Evolutionary conservation across 331 rosid species (phyloP), one percentile per base, ranked within the genome.

Genomic region (Acacia concinna): DNA sequence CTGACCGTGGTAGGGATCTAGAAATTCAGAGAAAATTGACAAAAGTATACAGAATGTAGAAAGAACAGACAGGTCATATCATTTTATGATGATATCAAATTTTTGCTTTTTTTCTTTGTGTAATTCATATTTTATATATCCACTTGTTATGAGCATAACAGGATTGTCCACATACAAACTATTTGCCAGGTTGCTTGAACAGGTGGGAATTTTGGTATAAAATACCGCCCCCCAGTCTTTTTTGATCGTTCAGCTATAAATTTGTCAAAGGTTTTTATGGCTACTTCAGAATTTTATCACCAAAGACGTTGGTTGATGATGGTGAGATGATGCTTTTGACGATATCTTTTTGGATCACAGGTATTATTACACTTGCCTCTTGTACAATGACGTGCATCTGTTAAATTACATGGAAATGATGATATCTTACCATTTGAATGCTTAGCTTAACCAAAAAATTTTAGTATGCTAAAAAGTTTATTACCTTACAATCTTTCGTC

Each of bases 21-120:
- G 91, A 86, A 71, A 41, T 83, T 77, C 87, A 82, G 84, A 86
- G 78, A 76, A 91, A 83, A 68, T 43, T 89, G 73, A 83, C 89
- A 40, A 84, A 86, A 75, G 78, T 86, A 67, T 86, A 86, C 85
- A 85, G 87, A 84, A 75, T 90, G 68, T 88, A 85, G 90, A 85
- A 88, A 84, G 11, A 38, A 38, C 41, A 38, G 23, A 90, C 52
- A 79, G 81, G 85, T 79, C 71, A 27, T 67, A 59, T 71, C 35
- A 63, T 25, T 12, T n/a, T 41, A 44, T 25, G 35, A 37, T 51
- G 35, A 37, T 51, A 59, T 43, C 74, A 63, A n/a, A n/a, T 62
- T 64, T 52, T n/a, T n/a, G n/a, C n/a, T n/a, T n/a, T 65, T 71
- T 79, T 64, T 70, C 76, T 63, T 84, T 34, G 9, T 38, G 41